Base-by-base conservation (phyloP, 768 basidiomycete species). In the Amanita subjunquillea region DNA sequence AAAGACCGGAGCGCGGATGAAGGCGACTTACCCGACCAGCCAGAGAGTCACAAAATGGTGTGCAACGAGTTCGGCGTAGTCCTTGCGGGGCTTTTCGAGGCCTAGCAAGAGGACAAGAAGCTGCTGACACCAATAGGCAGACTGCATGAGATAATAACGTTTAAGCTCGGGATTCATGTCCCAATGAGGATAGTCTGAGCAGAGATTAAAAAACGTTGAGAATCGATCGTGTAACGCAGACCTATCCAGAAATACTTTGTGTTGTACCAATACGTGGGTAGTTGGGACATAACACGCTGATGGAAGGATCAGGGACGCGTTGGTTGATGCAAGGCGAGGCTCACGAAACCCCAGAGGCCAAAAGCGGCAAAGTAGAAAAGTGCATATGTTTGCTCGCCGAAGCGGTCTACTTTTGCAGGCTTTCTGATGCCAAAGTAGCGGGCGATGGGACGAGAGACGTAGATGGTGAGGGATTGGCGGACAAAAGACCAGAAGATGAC, bases 1-100 rank as follows among this genome's bases (percentile, higher is more conserved):
- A 42, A 46, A 25, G 29, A 55, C 44, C n/a, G 34, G 22, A 17
- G 22, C 25, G 38, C 27, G 36, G 54, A 37, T 13, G n/a, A 22
- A 22, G 13, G 20, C 12, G 27, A 63, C 75, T 40, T 70, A 96
- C 82, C 91, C 85, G 36, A 98, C 79, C 23, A 98, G 75, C 92
- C 93, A 99, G 10, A 98, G 74, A 0, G 96, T 97, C 48, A 98
- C 91, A 40, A 93, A 60, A 64, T 99, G 96, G 64, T 99, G 96
- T 0, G 77, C 77, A 17, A 96, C 78, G 13, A 97, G 80, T 65
- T 97, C 95, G 17, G 65, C 59, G 64, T 85, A 92, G 65, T 99
- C 96, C 65, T 88, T 91, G 47, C 96, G 79, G 0, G 96, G 95
- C 65, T 96, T 97, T 69, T 99, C 96, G 12, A 99, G 77, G 43